Base-by-base conservation (phyloP, 2,329 filamentous ascomycete species). In the Dactylonectria estremocensis region DNA sequence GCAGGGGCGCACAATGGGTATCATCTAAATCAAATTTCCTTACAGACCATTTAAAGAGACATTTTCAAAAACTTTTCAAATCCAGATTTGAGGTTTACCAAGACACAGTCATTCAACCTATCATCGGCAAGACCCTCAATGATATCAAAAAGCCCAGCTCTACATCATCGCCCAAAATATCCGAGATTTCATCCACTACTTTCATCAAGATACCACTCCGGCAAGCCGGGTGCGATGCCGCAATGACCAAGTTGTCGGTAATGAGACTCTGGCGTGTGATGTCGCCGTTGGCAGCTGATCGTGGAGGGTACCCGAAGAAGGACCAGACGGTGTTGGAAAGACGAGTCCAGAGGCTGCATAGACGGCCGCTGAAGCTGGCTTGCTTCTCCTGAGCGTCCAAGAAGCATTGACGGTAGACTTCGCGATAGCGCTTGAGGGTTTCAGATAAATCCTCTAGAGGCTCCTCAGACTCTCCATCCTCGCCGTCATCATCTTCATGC, bases 381-480 rank as follows among this genome's bases (percentile, higher is more conserved):
- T 5, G 16, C 49, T 31, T 4, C 24, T 6, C 16, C 43, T 52
- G 31, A 18, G 50, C 31, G 2, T 35, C 35, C 10, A 8, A 20
- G 5, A 53, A 20, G 5, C 28, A 53, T 13, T 53, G n/a, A 2
- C 31, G 28, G n/a, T 53, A 53, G 11, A 53, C 5, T 8, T 35
- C 9, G 18, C 64, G 64, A 54, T 63, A 67, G 16, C 16, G 43
- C 18, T 66, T 48, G 13, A 71, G 37, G 20, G 37, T 40, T 28
- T 69, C 22, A 3, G 66, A 66, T 5, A 66, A 65, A 24, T 71
- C 64, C 53, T 71, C 67, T 2, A 28, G 49, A 2, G 24, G 4
- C 4, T 7, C n/a, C 1, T 37, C 22, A 1, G 16, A 48, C 46
- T n/a, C 24, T 6, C 11, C 20, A 5, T 28, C 31, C 5, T 50